Conservation (phyloP, 176 grass and related monocot genomes). For the Musa itinerans region DNA sequence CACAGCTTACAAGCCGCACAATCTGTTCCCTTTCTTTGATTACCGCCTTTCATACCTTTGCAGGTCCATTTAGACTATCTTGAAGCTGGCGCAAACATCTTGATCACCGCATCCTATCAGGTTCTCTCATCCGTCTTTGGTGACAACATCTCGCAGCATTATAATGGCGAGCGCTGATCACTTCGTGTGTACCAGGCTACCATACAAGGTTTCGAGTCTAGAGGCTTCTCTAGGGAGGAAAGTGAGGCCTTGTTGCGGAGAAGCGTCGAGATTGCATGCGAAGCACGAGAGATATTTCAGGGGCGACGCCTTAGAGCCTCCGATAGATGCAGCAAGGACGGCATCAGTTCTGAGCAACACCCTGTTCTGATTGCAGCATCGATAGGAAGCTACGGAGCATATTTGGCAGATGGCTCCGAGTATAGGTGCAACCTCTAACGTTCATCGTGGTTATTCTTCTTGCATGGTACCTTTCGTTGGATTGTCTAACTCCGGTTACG, state of each 20-base stretch:
- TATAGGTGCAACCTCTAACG: slow-evolving; percentile 25
- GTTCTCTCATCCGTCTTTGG: slow-evolving; percentile 9
- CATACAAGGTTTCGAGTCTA: slow-evolving; percentile 41
- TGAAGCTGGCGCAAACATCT: slow-evolving; percentile 46
- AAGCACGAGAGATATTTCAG: slow-evolving; percentile 39
- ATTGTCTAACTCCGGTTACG: slow-evolving; percentile 7
- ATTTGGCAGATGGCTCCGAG: slow-evolving; percentile 49
- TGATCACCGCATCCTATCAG: slow-evolving; percentile 31
- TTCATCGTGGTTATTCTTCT: not conserved
- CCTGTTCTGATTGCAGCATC: slow-evolving; percentile 41
- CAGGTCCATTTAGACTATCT: slow-evolving; percentile 47
- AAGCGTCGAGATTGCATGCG: slow-evolving; percentile 40
- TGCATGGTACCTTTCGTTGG: not conserved
- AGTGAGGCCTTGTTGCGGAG: slow-evolving; percentile 38
- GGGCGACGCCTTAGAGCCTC: slow-evolving; percentile 14
- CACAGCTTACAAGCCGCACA: too few relatives aligned
- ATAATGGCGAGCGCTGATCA: not conserved
- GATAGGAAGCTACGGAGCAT: slow-evolving; percentile 46
- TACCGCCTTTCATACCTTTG: not conserved
- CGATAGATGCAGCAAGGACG: not conserved
- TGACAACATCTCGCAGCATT: slow-evolving; percentile 7
- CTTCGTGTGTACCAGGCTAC: slow-evolving; percentile 26
- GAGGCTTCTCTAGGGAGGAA: slow-evolving; percentile 41
- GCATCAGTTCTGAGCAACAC: slow-evolving; percentile 10
- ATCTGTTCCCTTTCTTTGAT: not conserved